phyloP scores from a whole-genome alignment of 2,329 filamentous ascomycete species.

The Penicillium sp. region DNA sequence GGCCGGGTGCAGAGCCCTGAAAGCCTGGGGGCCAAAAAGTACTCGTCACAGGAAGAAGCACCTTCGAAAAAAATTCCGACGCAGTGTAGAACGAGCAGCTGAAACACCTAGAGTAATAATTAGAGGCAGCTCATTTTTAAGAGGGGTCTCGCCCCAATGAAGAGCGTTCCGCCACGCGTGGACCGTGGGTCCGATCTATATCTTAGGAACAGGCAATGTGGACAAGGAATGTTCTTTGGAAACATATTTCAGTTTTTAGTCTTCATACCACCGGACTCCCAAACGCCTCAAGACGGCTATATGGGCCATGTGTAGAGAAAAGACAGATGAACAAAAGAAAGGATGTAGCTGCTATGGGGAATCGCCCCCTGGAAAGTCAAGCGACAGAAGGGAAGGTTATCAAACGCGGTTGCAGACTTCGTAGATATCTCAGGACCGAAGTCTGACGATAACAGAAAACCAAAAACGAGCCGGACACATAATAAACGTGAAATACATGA shows the following conservation, averaged over 20 bases:
- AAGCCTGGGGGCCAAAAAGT: constrained; percentile 1
- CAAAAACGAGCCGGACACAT: constrained; percentile 2
- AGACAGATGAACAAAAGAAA: constrained; percentile 10
- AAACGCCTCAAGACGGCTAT: constrained; percentile 19
- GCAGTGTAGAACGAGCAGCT: background rate
- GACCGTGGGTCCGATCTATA: constrained; percentile 16
- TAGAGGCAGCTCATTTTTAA: background rate
- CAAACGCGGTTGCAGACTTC: background rate
- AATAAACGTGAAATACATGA: constrained; percentile 22
- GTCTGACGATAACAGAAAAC: background rate
- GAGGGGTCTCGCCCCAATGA: background rate
- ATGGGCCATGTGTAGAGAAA: constrained; percentile 15
- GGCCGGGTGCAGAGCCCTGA: constrained; percentile 6
- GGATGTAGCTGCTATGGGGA: constrained; percentile 15
- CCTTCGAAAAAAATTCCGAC: no score
- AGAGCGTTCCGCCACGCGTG: constrained; percentile 1
- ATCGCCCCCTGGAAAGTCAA: constrained; percentile 9
- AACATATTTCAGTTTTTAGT: constrained; percentile 7
- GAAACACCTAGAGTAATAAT: background rate
- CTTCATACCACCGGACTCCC: constrained; percentile 17
- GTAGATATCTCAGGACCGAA: background rate
- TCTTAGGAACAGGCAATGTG: background rate
- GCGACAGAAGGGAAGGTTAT: constrained; percentile 9
- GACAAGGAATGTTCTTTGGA: no score
- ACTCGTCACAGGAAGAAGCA: constrained; percentile 1